Evolutionary conservation across 2,329 filamentous ascomycete genomes (phyloP).

Genomic region (Venturia oleaginea): DNA sequence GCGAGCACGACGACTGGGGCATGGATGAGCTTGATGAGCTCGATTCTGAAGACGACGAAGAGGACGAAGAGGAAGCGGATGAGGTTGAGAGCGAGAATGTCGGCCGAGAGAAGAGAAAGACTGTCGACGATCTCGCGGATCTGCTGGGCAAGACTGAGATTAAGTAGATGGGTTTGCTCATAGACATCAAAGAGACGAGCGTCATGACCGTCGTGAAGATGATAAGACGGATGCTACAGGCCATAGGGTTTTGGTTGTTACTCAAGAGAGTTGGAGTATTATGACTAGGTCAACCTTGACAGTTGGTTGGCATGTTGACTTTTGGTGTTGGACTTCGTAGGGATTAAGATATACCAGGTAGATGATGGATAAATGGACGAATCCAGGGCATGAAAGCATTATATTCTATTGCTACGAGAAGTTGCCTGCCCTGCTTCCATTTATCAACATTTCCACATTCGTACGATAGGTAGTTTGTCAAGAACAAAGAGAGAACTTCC

Average conservation of each 20-base stretch:
- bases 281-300: background rate
- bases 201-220: background rate
- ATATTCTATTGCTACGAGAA: too few species aligned
- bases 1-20: constrained; percentile 42
- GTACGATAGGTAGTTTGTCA: too few species aligned
- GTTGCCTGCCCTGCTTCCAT: too few species aligned
- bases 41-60: constrained; percentile 78
- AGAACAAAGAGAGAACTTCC: too few species aligned
- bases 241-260: background rate
- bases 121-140: constrained; percentile 72
- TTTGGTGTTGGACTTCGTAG: background rate
- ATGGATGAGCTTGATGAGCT: constrained; percentile 63
- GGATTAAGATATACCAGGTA: background rate
- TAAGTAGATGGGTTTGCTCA: background rate
- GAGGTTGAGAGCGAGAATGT: constrained; percentile 65
- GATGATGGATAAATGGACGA: background rate
- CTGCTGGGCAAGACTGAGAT: constrained; percentile 60
- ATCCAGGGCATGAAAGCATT: background rate
- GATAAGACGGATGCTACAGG: background rate
- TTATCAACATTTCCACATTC: too few species aligned
- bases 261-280: background rate
- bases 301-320: background rate
- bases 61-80: constrained; percentile 59
- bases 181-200: background rate
- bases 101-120: constrained; percentile 61